These are phyloP conservation scores for Zalerion maritima DNA, from an alignment of 495 filamentous ascomycete genomes.

Conservation along the genomic window DNA sequence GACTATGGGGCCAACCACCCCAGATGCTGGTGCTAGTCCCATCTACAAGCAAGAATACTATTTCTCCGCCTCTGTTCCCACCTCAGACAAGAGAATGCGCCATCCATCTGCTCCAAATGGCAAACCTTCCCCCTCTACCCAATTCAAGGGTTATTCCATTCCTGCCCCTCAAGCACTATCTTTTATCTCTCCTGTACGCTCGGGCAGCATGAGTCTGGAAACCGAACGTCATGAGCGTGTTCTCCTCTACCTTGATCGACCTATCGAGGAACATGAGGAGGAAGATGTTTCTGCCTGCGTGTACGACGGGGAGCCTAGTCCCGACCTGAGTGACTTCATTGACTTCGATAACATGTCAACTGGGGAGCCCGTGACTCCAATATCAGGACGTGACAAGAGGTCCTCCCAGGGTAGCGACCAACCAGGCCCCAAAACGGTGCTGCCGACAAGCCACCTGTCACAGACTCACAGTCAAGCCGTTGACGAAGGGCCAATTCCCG, in stretches of 20 bases:
- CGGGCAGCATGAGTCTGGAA: background rate
- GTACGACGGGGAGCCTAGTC: constrained; percentile 21
- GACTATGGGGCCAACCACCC: no score
- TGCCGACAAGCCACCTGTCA: constrained; percentile 3
- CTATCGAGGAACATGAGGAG: no score
- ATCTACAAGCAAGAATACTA: no score
- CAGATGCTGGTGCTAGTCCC: no score
- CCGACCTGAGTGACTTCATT: constrained; percentile 25
- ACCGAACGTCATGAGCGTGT: constrained; percentile 17
- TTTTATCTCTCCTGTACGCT: no score
- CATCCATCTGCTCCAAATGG: no score
- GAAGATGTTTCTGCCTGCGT: no score
- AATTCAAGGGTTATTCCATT: no score
- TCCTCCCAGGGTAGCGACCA: constrained; percentile 2
- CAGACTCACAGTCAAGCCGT: constrained; percentile 3
- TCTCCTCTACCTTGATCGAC: constrained; percentile 16
- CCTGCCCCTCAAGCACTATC: no score
- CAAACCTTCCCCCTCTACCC: no score
- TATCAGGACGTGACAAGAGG: constrained; percentile 8
- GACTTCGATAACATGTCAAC: constrained; percentile 15
- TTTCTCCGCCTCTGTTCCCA: no score
- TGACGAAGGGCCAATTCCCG: constrained; percentile 5
- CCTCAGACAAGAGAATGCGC: no score
- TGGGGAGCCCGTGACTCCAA: constrained; percentile 9
- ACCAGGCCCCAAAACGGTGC: background rate